A percentile compares a stretch with the other conserved stretches of the same genome.
Conservation (phyloP, 169 alveolate species). For the Plasmodium gaboni region DNA sequence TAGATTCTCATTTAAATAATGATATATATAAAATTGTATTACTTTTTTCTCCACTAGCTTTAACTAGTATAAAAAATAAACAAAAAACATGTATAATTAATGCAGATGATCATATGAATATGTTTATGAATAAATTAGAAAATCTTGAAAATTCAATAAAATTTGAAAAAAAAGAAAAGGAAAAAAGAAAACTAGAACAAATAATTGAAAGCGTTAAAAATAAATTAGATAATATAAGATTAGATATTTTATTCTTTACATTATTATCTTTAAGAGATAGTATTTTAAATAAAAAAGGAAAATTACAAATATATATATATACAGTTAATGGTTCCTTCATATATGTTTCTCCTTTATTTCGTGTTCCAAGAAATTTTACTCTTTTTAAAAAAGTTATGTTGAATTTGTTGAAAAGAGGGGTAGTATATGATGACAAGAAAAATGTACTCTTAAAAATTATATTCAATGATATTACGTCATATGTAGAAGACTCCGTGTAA, state of each 20-base stretch:
- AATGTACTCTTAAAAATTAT: slow-evolving; percentile 23
- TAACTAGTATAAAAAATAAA: slow-evolving; percentile 45
- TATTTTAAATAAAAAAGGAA: slow-evolving; percentile 81
- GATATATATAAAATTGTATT: slow-evolving; percentile 28
- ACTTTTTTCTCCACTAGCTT: slow-evolving; percentile 55
- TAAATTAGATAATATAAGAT: slow-evolving; percentile 35
- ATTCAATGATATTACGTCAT: slow-evolving; percentile 11
- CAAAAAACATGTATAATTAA: slow-evolving; percentile 37
- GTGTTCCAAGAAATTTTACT: slow-evolving; percentile 85
- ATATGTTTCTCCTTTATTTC: slow-evolving; percentile 80
- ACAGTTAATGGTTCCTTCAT: slow-evolving; percentile 78
- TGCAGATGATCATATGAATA: slow-evolving; percentile 70
- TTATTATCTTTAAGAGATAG: slow-evolving; percentile 83
- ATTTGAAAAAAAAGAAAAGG: slow-evolving; percentile 17
- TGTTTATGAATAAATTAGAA: slow-evolving; percentile 30
- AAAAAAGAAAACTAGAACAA: slow-evolving; percentile 13
- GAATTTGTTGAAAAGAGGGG: slow-evolving; percentile 9
- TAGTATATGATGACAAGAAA: slow-evolving; percentile 17
- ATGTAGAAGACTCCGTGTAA: slow-evolving; percentile 52
- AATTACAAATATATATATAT: slow-evolving; percentile 78
- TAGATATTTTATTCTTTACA: slow-evolving; percentile 80
- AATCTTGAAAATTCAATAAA: slow-evolving; percentile 1
- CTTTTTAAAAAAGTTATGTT: slow-evolving; percentile 85
- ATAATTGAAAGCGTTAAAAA: slow-evolving; percentile 35
- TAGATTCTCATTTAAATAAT: background rate